Base-by-base conservation (phyloP, 495 filamentous ascomycete genomes). In the Penicillium maclennaniae region DNA sequence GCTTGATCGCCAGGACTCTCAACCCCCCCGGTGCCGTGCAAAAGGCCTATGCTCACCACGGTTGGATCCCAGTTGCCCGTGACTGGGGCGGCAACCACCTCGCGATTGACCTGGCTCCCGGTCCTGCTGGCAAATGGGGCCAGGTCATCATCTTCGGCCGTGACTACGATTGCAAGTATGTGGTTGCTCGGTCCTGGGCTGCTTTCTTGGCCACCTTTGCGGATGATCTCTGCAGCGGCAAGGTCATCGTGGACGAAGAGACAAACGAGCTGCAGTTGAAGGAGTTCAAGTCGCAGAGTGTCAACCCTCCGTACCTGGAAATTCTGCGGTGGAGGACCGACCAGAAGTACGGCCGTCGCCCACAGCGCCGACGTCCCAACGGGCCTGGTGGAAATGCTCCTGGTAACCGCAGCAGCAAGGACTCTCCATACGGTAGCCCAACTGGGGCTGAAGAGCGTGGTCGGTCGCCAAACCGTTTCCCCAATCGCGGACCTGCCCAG, bases 61-160 rank as follows among this genome's bases (percentile, higher is more conserved):
- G 84, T 21, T 99, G 93, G 93, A 96, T 99, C 57, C 93, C 93
- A 27, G 78, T 99, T 27, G 92, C 89, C 20, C 87, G 93, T 49
- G 93, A 99, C 68, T 99, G 93, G 93, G 93, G 93, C 61, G 93
- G 93, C 60, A 99, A 99, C 79, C 90, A 92, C 74, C 77, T 99
- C 61, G 91, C 91, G 14, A 83, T 96, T 28, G 93, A 99, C 69
- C 80, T 99, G 43, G 91, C 95, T 19, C 93, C 93, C 34, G 95
- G 93, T 2, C 89, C 93, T 3, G 81, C 82, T 15, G 93, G 93
- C 19, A 84, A 82, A 69, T 99, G 93, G 92, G 93, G 93, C 43
- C 93, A 99, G 63, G 81, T 99, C 44, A 96, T 99, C 59, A 81
- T 99, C 40, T 96, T 96, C 56, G 93, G 93, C 37, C 88, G 93